These are phyloP conservation scores for Trypanosoma melophagium DNA, from an alignment of 208 protist species.

Conservation along the genomic window DNA sequence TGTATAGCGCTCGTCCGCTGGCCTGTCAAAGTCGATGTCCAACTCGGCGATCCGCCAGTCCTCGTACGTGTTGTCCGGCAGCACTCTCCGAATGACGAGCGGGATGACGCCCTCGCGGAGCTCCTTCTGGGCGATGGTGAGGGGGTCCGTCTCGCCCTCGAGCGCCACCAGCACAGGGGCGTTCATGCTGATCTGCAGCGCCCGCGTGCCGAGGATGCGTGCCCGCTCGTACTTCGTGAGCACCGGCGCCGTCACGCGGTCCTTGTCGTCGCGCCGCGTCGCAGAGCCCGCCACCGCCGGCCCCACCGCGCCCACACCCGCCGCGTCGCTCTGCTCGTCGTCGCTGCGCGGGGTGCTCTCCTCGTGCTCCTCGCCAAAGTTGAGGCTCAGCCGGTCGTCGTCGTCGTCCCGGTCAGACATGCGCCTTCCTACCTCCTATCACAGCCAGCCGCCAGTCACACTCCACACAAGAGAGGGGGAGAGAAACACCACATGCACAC, in stretches of 20 bases:
- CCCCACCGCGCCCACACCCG: constrained; percentile 53
- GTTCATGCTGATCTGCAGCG: constrained; percentile 99
- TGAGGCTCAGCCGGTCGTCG: constrained; percentile 28
- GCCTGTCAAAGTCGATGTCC: constrained; percentile 85
- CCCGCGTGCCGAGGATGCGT: constrained; percentile 96
- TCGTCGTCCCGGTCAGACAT: constrained; percentile 33
- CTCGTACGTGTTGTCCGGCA: constrained; percentile 95
- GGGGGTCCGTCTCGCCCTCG: constrained; percentile 97
- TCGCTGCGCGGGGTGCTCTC: constrained; percentile 25
- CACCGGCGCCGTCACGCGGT: constrained; percentile 94
- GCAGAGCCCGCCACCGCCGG: constrained; percentile 47
- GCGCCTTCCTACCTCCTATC: constrained; percentile 11
- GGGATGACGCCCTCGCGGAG: constrained; percentile 96
- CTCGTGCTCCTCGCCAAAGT: constrained; percentile 42
- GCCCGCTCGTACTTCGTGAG: constrained; percentile 99
- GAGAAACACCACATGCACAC: too few species aligned
- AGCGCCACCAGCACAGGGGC: constrained; percentile 97
- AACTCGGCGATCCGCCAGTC: constrained; percentile 86
- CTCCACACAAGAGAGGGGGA: not conserved
- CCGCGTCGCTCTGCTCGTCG: constrained; percentile 24
- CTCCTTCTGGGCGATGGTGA: constrained; percentile 98
- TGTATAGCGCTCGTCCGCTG: constrained; percentile 85
- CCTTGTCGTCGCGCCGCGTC: constrained; percentile 36
- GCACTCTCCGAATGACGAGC: constrained; percentile 97
- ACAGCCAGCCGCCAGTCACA: not conserved